Evolutionary conservation across 345 rosid species (phyloP), one percentile per base, ranked within the genome.

Genomic region (Syzygium oleosum): DNA sequence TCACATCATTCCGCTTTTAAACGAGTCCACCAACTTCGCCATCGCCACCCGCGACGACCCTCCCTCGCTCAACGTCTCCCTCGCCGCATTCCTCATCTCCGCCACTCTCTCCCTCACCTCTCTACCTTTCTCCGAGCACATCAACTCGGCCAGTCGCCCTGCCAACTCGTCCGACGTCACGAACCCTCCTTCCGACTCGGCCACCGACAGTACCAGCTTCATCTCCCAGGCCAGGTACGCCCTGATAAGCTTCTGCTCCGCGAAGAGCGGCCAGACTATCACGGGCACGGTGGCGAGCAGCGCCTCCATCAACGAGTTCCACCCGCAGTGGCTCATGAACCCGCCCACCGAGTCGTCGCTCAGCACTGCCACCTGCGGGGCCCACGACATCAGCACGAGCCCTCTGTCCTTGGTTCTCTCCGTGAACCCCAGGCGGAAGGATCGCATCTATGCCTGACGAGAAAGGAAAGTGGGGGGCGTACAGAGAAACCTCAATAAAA

Each of bases 311-410:
- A n/a, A n/a, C n/a, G n/a, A n/a, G n/a, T n/a, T n/a, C n/a, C n/a
- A n/a, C 93, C 94, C 94, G 21, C 95, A 91, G 54, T 91, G 94
- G 43, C 88, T 92, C 53, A 91, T 89, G 49, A 91, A 92, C 46
- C 91, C 93, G 31, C 94, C 91, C 15, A 91, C 90, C 4, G 93
- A 89, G 5, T 38, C 51, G 56, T 91, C 93, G 53, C 41, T 91
- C 89, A 90, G 77, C 5, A 93, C 85, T 0, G 59, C 89, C 25
- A 88, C 85, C 34, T 91, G 94, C 8, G 93, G 92, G 1, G 91
- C 93, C 95, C 94, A 93, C 11, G 84, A 68, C 53, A 91, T 89
- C 13, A 91, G 87, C 52, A 92, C 93, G 41, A 86, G 8, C 9
- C 93, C 94, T 61, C 85, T 86, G 2, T 59, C 86, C 21, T 61